Conservation (phyloP, 495 filamentous ascomycete species). For the Parathielavia hyrcaniae region DNA sequence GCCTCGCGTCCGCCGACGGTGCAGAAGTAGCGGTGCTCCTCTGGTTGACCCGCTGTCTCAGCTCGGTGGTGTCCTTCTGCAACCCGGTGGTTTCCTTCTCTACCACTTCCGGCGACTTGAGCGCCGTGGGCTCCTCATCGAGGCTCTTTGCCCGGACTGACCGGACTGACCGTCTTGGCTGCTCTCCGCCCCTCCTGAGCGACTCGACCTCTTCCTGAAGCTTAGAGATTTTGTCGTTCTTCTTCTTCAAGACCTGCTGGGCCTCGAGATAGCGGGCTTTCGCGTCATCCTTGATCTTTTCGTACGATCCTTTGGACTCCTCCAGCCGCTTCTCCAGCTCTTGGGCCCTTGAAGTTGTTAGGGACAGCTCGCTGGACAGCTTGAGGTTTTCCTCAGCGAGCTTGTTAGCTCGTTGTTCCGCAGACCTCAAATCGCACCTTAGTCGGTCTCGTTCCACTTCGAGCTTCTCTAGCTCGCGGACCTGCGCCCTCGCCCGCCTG, state of each 20-base stretch:
- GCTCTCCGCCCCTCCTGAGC: conserved; percentile 25
- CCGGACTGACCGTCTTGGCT: conserved; percentile 16
- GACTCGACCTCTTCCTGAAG: conserved; percentile 29
- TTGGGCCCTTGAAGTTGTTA: conserved; percentile 35
- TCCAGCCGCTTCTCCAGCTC: conserved; percentile 41
- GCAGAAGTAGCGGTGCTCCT: conserved; percentile 9
- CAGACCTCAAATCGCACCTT: conserved; percentile 40
- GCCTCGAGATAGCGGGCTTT: conserved; percentile 50
- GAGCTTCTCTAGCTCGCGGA: conserved; percentile 44
- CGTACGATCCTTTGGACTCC: conserved; percentile 41
- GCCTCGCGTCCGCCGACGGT: conserved; percentile 1
- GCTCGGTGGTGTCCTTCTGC: conserved; percentile 21
- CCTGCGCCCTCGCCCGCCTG: conserved; percentile 44
- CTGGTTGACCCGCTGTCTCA: conserved; percentile 18
- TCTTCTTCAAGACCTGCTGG: conserved; percentile 54
- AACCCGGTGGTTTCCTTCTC: conserved; percentile 22
- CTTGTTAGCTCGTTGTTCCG: conserved; percentile 41
- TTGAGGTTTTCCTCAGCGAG: conserved; percentile 44
- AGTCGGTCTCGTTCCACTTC: conserved; percentile 45
- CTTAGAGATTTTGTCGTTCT: conserved; percentile 56
- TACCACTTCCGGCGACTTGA: conserved; percentile 20
- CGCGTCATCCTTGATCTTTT: conserved; percentile 55
- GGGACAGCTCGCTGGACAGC: conserved; percentile 37
- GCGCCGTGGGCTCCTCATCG: conserved; percentile 21
- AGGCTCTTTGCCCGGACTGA: conserved; percentile 21